A percentile compares a stretch with the other conserved stretches of the same genome.
phyloP scores from a whole-genome alignment of 2,329 filamentous ascomycete genomes.

The Xylariaceae sp. region DNA sequence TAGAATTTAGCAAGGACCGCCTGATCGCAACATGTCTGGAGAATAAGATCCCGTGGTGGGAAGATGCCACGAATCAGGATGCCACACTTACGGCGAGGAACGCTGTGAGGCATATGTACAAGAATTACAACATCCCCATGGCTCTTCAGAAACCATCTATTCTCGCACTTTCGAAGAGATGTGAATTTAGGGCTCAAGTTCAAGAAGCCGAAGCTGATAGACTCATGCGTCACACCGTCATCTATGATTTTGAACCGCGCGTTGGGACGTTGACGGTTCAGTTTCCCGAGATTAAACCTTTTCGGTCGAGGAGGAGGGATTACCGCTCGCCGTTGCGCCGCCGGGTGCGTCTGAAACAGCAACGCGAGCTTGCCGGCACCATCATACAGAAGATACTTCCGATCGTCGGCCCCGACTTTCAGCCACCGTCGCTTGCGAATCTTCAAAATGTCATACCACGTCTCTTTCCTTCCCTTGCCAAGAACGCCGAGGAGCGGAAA shows the following conservation, averaged over 20 bases:
- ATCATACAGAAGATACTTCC: conserved; percentile 52
- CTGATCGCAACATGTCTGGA: conserved; percentile 75
- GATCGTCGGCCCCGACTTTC: conserved; percentile 53
- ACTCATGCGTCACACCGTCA: conserved; percentile 53
- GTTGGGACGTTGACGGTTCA: conserved; percentile 51
- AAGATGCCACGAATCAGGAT: conserved; percentile 83
- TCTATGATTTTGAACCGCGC: conserved; percentile 51
- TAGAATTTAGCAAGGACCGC: conserved; percentile 71
- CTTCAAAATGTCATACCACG: conserved; percentile 50
- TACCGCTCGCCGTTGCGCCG: conserved; percentile 24
- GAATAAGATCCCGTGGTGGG: conserved; percentile 73
- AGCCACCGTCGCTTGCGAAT: conserved; percentile 45
- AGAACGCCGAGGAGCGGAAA: conserved; percentile 16
- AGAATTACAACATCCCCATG: conserved; percentile 62
- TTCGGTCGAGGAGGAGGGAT: conserved; percentile 23
- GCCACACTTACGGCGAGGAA: conserved; percentile 78
- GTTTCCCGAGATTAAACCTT: conserved; percentile 43
- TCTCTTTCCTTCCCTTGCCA: conserved; percentile 51
- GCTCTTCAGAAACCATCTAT: conserved; percentile 70
- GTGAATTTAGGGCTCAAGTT: conserved; percentile 45
- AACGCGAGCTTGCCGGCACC: conserved; percentile 49
- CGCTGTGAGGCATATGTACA: conserved; percentile 70
- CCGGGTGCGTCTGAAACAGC: conserved; percentile 38
- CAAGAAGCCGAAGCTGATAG: conserved; percentile 57
- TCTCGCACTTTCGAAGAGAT: conserved; percentile 59